Conservation (phyloP, 345 rosid species). For the Boechera stricta region DNA sequence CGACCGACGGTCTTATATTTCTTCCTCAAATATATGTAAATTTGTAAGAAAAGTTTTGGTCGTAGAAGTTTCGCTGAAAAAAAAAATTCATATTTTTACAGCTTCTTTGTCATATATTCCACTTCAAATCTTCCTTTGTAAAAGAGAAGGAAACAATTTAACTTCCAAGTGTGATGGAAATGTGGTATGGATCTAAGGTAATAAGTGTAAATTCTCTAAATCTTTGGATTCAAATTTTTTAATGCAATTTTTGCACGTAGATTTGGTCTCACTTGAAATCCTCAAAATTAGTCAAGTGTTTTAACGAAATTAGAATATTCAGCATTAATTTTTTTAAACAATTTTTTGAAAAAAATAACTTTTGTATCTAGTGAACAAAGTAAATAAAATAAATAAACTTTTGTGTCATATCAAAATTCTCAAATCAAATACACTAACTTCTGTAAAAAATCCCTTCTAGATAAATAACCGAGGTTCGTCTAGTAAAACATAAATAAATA, state of each 20-base stretch:
- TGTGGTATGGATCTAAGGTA: background rate
- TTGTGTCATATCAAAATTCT: background rate
- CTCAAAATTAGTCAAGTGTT: background rate
- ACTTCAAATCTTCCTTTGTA: background rate
- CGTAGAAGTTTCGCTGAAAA: background rate
- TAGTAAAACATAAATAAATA: constrained; percentile 22
- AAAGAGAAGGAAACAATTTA: background rate
- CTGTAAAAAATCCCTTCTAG: no score
- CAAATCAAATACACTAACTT: background rate
- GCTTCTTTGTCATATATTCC: background rate
- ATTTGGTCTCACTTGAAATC: no score
- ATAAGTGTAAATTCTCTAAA: background rate
- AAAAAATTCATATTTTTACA: background rate
- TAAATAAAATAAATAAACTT: no score
- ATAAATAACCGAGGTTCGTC: background rate
- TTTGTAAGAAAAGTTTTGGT: constrained; percentile 5
- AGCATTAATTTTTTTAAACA: background rate
- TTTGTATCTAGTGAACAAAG: no score
- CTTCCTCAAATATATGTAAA: constrained; percentile 5
- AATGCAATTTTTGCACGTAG: no score
- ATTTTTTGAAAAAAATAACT: no score
- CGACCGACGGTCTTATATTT: constrained; percentile 31
- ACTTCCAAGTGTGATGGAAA: background rate
- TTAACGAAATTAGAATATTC: background rate
- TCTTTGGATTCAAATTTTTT: background rate